Base-by-base conservation (phyloP, 2,329 filamentous ascomycete genomes). In the Gnomoniopsis smithogilvyi region DNA sequence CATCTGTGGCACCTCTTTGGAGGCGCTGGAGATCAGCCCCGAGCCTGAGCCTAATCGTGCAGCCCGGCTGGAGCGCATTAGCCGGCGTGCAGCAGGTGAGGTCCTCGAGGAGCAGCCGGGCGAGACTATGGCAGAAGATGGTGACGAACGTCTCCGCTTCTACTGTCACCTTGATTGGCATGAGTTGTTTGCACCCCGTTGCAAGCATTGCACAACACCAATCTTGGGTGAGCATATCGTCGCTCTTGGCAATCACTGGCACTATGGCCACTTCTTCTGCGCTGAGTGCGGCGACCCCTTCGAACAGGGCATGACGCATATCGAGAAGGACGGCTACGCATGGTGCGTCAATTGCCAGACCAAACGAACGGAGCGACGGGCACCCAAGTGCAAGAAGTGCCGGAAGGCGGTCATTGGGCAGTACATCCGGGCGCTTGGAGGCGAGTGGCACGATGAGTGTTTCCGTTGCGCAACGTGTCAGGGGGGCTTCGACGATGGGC, bases 121-220 rank as follows among this genome's bases (percentile, higher is more conserved):
- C 33, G 77, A 84, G 70, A 88, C 86, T 12, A 82, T 83, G 73
- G 81, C 81, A 2, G 88, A 91, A 63, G 90, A 94, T 66, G 87
- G 89, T 46, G 89, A 94, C 70, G 82, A 84, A 41, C 80, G 85
- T 12, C 76, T 91, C 49, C 87, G 94, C 12, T 98, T 98, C 81
- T 99, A 90, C 77, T 99, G 95, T 75, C 94, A 98, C 71, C 83
- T 99, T n/a, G 95, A 99, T 78, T 99, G 93, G 84, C 95, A 99
- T 73, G 95, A 99, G 75, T 79, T 90, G 56, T 99, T 91, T 74
- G 92, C 90, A 34, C 95, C 95, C 4, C 87, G 92, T 46, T 99
- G 95, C 81, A 95, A 95, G 76, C 92, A 91, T 72, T 99, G 95
- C 83, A 92, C 90, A 72, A 99, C 95, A 8, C 94, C 95, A 3